A percentile compares a stretch with the other conserved stretches of the same genome.
phyloP scores from a whole-genome alignment of 1,284 basidiomycete species.

The Boletellus deceptivus region DNA sequence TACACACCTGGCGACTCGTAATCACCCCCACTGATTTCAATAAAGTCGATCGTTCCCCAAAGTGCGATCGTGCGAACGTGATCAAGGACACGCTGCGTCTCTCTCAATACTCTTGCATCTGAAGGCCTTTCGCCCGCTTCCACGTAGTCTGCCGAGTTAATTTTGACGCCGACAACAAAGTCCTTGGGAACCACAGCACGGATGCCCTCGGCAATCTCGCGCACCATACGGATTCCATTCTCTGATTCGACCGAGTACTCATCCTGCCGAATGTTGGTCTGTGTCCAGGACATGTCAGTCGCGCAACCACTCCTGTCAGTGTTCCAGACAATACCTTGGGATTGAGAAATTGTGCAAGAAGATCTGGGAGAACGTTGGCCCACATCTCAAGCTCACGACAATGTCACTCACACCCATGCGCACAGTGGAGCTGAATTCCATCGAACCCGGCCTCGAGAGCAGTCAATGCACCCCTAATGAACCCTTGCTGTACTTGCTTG shows the following conservation, averaged over 20 bases:
- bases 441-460: constrained; percentile 80
- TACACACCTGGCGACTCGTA: constrained; percentile 75
- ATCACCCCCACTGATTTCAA: constrained; percentile 86
- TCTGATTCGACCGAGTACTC: constrained; percentile 49
- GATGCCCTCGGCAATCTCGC: constrained; percentile 61
- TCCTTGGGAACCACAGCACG: constrained; percentile 52
- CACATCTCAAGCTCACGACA: not conserved
- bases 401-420: constrained; percentile 76
- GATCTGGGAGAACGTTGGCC: constrained; percentile 46
- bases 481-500: constrained; percentile 58
- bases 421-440: constrained; percentile 85
- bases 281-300: constrained; percentile 2
- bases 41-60: constrained; percentile 73
- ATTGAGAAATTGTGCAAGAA: constrained; percentile 84
- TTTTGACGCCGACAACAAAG: constrained; percentile 83
- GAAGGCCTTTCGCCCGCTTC: constrained; percentile 42
- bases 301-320: not conserved
- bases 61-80: constrained; percentile 64
- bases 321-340: constrained; percentile 52
- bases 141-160: constrained; percentile 86
- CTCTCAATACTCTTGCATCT: constrained; percentile 25
- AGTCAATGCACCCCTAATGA: constrained; percentile 68
- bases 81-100: constrained; percentile 49
- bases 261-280: constrained; percentile 73
- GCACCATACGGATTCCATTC: constrained; percentile 61